These are phyloP conservation scores for Vitis amurensis DNA, from an alignment of 164 flowering plant genomes.

Conservation along the genomic window DNA sequence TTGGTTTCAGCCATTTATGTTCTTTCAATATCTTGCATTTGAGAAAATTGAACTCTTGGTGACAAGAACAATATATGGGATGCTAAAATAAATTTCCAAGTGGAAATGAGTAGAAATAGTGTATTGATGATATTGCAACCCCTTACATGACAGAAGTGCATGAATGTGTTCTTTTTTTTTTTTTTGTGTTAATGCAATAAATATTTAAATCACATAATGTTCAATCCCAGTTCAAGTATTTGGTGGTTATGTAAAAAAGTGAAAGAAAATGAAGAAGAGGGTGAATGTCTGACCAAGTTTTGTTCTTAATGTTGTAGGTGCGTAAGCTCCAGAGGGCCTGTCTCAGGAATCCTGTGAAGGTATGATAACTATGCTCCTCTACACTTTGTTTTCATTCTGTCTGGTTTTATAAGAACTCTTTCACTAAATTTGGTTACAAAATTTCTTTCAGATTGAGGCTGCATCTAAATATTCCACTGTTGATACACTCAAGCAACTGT, in stretches of 20 bases:
- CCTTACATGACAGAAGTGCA: no score
- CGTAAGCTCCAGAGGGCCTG: constrained; percentile 83
- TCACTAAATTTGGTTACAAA: background rate
- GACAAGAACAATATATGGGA: no score
- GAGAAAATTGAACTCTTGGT: no score
- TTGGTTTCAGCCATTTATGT: no score
- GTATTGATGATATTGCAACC: no score
- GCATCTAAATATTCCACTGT: constrained; percentile 91
- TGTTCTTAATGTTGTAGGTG: constrained; percentile 45
- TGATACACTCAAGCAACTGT: constrained; percentile 83
- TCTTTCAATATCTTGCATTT: no score
- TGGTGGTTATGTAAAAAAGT: background rate
- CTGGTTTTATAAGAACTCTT: background rate
- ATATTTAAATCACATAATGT: no score
- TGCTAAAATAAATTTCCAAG: no score
- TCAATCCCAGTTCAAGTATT: background rate
- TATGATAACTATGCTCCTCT: constrained; percentile 15
- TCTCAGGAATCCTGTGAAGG: constrained; percentile 90
- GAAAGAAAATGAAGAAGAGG: background rate
- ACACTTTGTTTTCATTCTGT: background rate
- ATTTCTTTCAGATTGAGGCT: constrained; percentile 68
- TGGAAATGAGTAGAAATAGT: no score
- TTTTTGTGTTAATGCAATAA: no score
- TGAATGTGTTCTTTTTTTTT: no score
- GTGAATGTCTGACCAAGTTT: background rate